Evolutionary conservation across 2,329 filamentous ascomycete genomes (phyloP).

Genomic region (Botrytis medusae): DNA sequence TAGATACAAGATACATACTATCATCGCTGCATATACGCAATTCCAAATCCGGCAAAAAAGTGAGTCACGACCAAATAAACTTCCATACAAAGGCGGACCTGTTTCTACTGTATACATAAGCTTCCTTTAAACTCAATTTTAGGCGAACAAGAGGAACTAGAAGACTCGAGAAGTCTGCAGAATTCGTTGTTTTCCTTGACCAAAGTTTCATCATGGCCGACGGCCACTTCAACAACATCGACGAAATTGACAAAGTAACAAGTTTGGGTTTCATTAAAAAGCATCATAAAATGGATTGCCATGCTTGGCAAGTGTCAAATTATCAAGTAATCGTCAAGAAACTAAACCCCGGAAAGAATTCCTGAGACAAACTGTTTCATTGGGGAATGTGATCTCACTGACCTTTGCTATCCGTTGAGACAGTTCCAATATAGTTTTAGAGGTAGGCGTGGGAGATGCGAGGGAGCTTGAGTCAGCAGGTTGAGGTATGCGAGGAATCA

Average conservation of each 20-base stretch:
- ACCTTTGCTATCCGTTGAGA: background rate
- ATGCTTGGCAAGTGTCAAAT: background rate
- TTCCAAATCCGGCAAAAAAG: too few relatives aligned
- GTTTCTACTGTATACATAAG: too few relatives aligned
- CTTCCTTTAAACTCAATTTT: too few relatives aligned
- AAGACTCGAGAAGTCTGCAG: too few relatives aligned
- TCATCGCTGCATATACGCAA: too few relatives aligned
- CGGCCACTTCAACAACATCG: too few relatives aligned
- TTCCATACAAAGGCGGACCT: too few relatives aligned
- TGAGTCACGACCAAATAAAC: too few relatives aligned
- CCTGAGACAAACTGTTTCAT: background rate
- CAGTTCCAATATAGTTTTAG: background rate
- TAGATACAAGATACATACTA: too few relatives aligned
- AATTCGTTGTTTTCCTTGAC: too few relatives aligned
- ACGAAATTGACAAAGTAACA: background rate
- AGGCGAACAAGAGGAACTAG: too few relatives aligned
- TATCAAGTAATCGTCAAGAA: background rate
- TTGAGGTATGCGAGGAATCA: background rate
- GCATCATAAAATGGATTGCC: background rate
- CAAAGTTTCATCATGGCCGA: too few relatives aligned
- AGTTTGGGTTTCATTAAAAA: rapidly evolving
- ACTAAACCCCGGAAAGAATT: background rate
- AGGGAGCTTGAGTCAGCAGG: background rate
- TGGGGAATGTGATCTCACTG: background rate
- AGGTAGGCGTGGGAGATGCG: background rate